Base-by-base conservation (phyloP, 495 filamentous ascomycete species). In the Evernia prunastri region DNA sequence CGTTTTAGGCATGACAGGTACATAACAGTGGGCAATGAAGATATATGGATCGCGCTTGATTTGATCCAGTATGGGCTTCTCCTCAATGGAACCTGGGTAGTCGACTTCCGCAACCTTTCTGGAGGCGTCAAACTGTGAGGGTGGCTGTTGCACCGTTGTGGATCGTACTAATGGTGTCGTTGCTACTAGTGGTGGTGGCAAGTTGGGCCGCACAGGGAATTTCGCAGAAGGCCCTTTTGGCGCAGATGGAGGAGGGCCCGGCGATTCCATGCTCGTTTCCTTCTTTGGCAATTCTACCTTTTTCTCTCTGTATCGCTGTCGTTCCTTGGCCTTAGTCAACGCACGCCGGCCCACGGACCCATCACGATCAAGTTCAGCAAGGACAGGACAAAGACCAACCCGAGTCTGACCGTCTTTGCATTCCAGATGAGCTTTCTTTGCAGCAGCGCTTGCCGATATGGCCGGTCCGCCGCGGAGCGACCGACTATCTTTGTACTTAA, bases 31-130 rank as follows among this genome's bases (percentile, higher is more conserved):
- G 15, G 89, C 83, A 53, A 99, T 87, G 73, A 96, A 96, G n/a
- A 97, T 87, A 72, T 95, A 97, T 0, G 94, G 94, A 64, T 90
- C 87, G 53, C 85, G 80, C 69, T 89, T 88, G 47, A 97, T 84
- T 59, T 85, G 82, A 59, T 76, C 75, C 36, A 86, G 68, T 33
- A 96, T 77, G 0, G 82, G 81, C 49, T 86, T 78, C 17, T 82
- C 80, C 70, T 89, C 83, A 25, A 87, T 75, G 39, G 84, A 73
- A 39, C 77, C 81, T 59, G 75, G 74, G 43, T 77, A 67, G 56
- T 76, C 73, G 40, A 80, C 78, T 57, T 80, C 82, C 31, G 80
- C 68, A 56, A 67, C 58, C 61, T 66, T 78, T 63, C 70, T 75
- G 61, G 71, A 54, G n/a, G 58, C 68, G 13, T 72, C 70, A 20